Base-by-base conservation (phyloP, 2,329 filamentous ascomycete genomes). In the Penicillium sp. region DNA sequence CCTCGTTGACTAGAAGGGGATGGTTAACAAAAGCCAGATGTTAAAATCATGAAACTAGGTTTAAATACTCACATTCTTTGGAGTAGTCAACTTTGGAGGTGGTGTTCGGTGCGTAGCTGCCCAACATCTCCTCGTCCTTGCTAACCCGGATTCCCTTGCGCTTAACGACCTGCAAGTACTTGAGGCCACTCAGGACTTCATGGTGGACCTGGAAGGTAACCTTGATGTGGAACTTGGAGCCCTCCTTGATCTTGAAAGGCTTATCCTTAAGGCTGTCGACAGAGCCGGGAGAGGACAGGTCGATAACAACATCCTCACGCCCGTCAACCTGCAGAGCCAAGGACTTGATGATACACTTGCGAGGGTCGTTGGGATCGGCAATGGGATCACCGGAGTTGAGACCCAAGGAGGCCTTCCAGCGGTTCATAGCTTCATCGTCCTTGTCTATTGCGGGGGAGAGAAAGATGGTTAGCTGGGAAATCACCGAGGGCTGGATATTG, bases 91-190 rank as follows among this genome's bases (percentile, higher is more conserved):
- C 82, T 72, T 87, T 88, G 72, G 88, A 86, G 56, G 88, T 85
- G 17, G 91, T 97, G 76, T 85, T 96, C 58, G 93, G 93, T 48
- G 88, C 86, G 66, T 91, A 98, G 63, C 88, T 95, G 61, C 91
- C 89, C 79, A 98, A 86, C 93, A 98, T 98, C 76, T 97, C 91
- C 62, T 94, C 87, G 65, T 93, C 86, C 81, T 96, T 98, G 76
- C 85, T 87, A 54, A 91, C 82, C 52, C 81, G 82, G 68, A 97
- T 79, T 48, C 87, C 87, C 77, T 89, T 89, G 62, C 90, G 80
- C 79, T 93, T 95, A 55, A 96, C 87, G 35, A 89, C 80, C 75
- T 98, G 93, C 51, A 98, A 81, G 71, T 97, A 98, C 75, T 96
- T 94, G 67, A 98, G 75, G 40, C 93, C 93, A 62, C 87, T 93